Conservation (phyloP, 768 basidiomycete genomes). For the Rhodotorula sphaerocarpa region DNA sequence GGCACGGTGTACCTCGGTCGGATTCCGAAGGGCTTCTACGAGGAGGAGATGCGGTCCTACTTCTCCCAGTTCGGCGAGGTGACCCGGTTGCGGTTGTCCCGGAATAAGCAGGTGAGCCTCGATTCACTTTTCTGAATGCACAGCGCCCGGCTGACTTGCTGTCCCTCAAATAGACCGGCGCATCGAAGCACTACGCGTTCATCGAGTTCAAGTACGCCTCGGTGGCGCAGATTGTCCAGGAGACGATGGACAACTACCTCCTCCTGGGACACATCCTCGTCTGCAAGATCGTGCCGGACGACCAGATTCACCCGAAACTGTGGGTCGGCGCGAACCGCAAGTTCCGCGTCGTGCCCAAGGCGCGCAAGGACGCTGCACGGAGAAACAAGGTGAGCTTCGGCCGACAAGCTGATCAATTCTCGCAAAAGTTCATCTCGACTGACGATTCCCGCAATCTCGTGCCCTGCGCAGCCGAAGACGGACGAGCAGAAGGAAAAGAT, state of each 20-base stretch:
- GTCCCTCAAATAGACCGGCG: constrained; percentile 62
- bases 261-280: constrained; percentile 86
- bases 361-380: constrained; percentile 51
- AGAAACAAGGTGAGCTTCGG: constrained; percentile 58
- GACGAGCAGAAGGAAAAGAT: constrained; percentile 60
- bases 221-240: constrained; percentile 88
- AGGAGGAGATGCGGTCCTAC: constrained; percentile 83
- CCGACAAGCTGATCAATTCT: background rate
- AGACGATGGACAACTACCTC: constrained; percentile 99
- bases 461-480: constrained; percentile 65
- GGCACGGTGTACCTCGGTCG: constrained; percentile 85
- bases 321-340: constrained; percentile 97
- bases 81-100: constrained; percentile 74
- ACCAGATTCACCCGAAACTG: constrained; percentile 80
- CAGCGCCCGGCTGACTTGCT: background rate
- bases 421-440: background rate
- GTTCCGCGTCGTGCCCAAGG: constrained; percentile 64
- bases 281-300: constrained; percentile 81
- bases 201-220: constrained; percentile 82
- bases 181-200: constrained; percentile 94
- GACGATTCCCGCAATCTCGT: background rate
- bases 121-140: background rate
- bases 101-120: constrained; percentile 69
- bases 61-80: constrained; percentile 92
- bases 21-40: constrained; percentile 94